Evolutionary conservation across 768 basidiomycete species (phyloP).

Genomic region (Termitomyces sp.): DNA sequence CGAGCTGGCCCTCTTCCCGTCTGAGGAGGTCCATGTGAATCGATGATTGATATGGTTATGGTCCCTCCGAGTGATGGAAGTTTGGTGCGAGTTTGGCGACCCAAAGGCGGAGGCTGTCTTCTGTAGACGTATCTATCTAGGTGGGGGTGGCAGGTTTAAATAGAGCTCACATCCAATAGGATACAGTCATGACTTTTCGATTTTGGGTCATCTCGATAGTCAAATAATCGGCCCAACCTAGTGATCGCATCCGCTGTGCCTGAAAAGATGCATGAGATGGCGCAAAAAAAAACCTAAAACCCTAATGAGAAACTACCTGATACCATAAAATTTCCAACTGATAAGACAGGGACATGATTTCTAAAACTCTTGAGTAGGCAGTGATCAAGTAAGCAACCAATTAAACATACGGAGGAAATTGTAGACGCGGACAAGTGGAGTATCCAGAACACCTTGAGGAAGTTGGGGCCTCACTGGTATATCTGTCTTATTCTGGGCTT

Average conservation of each 20-base stretch:
- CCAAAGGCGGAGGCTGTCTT: constrained; percentile 21
- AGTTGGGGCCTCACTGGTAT: constrained; percentile 44
- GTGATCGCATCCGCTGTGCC: constrained; percentile 73
- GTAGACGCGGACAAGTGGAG: constrained; percentile 79
- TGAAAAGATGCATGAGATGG: constrained; percentile 16
- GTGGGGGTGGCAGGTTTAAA: background rate
- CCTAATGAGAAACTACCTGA: constrained; percentile 35
- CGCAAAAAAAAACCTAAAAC: background rate
- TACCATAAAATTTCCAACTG: constrained; percentile 87
- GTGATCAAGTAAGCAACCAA: background rate
- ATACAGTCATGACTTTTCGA: constrained; percentile 60
- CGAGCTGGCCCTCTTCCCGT: constrained; percentile 41
- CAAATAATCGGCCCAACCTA: constrained; percentile 83
- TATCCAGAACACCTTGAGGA: constrained; percentile 60
- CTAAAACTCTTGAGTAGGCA: constrained; percentile 31
- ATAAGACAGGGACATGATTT: constrained; percentile 89
- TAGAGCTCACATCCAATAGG: constrained; percentile 81
- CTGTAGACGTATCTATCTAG: constrained; percentile 11
- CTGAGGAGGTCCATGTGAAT: constrained; percentile 34
- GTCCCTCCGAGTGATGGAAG: constrained; percentile 65
- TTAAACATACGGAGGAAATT: constrained; percentile 78
- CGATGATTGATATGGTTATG: constrained; percentile 65
- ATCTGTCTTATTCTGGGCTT: constrained; percentile 32
- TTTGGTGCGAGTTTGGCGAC: constrained; percentile 31
- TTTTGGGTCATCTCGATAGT: constrained; percentile 63